These are phyloP conservation scores for Penicillium fuscoglaucum DNA, from an alignment of 2,329 filamentous ascomycete species.

Conservation along the genomic window DNA sequence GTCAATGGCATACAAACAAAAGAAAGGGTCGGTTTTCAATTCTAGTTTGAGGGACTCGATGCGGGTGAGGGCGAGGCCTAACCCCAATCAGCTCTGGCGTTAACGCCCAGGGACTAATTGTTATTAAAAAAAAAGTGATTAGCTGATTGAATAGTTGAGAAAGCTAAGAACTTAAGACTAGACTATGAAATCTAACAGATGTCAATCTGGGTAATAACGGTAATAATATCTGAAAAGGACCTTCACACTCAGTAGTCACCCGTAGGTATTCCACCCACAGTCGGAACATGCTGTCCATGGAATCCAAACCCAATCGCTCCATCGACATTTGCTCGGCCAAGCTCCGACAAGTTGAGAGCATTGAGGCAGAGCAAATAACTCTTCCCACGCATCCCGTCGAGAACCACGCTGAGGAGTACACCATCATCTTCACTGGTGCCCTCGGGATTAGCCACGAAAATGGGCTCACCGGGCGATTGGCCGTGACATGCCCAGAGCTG, in stretches of 20 bases:
- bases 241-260: conserved; percentile 26
- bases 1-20: too few relatives aligned
- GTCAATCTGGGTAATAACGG: neutral
- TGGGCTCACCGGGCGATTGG: conserved; percentile 56
- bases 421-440: conserved; percentile 52
- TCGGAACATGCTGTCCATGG: conserved; percentile 49
- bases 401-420: conserved; percentile 53
- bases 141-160: neutral
- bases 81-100: too few relatives aligned
- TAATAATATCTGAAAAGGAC: neutral
- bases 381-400: conserved; percentile 51
- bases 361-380: conserved; percentile 57
- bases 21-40: too few relatives aligned
- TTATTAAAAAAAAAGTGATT: too few relatives aligned
- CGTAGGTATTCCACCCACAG: conserved; percentile 23
- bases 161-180: neutral
- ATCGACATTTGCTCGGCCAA: conserved; percentile 53
- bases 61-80: neutral
- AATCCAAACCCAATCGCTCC: conserved; percentile 55
- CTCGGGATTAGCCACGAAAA: conserved; percentile 48
- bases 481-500: conserved; percentile 49
- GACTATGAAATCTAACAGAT: neutral
- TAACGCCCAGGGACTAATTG: too few relatives aligned
- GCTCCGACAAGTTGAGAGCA: conserved; percentile 51
- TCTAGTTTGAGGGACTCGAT: too few relatives aligned